Evolutionary conservation across 805 yeast genomes (phyloP).

Genomic region (Saturnispora serradocipensis): DNA sequence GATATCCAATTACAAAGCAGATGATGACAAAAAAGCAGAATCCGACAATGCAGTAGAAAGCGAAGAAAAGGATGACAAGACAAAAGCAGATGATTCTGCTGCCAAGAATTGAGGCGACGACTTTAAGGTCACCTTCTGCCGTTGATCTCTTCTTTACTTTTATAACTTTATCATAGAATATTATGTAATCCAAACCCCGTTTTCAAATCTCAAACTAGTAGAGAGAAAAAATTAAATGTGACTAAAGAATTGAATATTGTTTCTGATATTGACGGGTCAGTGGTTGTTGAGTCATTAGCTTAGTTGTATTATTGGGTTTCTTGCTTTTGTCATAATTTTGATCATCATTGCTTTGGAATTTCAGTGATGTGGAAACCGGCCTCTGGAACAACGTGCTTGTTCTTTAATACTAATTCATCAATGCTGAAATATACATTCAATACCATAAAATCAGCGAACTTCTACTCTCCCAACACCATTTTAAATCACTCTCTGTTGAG

Average conservation of each 20-base stretch:
- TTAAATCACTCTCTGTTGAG: neutral
- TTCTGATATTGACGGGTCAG: neutral
- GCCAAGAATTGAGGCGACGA: neutral
- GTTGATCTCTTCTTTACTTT: neutral
- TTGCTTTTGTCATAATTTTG: neutral
- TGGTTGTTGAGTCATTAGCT: neutral
- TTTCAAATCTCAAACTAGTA: neutral
- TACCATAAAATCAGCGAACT: conserved; percentile 4
- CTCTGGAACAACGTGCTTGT: neutral
- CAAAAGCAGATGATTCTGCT: conserved; percentile 9
- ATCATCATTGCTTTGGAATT: neutral
- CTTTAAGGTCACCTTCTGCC: neutral
- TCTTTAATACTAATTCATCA: neutral
- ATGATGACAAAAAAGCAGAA: conserved; percentile 21
- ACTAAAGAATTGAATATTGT: neutral
- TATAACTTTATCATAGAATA: neutral
- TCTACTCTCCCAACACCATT: conserved; percentile 12
- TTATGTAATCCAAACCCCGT: neutral
- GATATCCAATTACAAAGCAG: conserved; percentile 27
- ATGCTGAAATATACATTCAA: neutral
- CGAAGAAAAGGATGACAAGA: conserved; percentile 15
- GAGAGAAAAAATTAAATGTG: neutral
- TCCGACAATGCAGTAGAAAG: conserved; percentile 31
- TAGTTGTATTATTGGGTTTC: neutral
- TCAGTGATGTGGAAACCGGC: conserved; percentile 1